Percentiles rank a stretch among this genome's conserved stretches.
Evolutionary conservation across 2,329 filamentous ascomycete species (phyloP).

Genomic region (Neopestalotiopsis sp.): DNA sequence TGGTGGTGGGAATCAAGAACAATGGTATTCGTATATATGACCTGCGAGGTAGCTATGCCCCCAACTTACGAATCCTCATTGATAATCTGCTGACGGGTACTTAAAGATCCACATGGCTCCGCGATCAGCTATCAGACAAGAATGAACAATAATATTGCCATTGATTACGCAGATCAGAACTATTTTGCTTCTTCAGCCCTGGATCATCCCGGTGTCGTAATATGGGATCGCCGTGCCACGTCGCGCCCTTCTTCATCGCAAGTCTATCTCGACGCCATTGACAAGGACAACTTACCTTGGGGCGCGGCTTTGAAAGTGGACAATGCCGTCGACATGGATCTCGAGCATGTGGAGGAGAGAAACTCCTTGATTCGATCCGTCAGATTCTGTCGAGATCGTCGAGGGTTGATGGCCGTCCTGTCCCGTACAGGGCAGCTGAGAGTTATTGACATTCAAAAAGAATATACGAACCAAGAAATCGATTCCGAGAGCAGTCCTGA

Average conservation of each 20-base stretch:
- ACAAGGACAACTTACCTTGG: constrained; percentile 67
- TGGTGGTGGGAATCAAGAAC: constrained; percentile 77
- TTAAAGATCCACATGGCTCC: constrained; percentile 52
- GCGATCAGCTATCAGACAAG: constrained; percentile 67
- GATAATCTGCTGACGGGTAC: background rate
- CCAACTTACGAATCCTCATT: background rate
- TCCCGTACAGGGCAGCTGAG: constrained; percentile 68
- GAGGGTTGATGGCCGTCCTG: constrained; percentile 65
- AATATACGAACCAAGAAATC: constrained; percentile 48
- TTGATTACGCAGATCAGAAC: constrained; percentile 80
- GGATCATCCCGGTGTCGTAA: constrained; percentile 74
- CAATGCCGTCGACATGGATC: constrained; percentile 60
- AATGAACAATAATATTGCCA: constrained; percentile 74
- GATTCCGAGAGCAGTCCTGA: constrained; percentile 57
- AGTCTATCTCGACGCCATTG: constrained; percentile 61
- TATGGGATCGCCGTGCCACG: constrained; percentile 78
- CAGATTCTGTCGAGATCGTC: constrained; percentile 66
- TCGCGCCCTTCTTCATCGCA: constrained; percentile 57
- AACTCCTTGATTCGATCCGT: constrained; percentile 67
- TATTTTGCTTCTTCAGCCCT: constrained; percentile 83
- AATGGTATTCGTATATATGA: constrained; percentile 80
- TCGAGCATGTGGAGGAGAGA: constrained; percentile 57
- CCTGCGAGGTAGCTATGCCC: constrained; percentile 64
- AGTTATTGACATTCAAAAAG: constrained; percentile 62
- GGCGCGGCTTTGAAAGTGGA: constrained; percentile 65